Evolutionary conservation across 176 grass and related monocot species (phyloP), one percentile per base, ranked within the genome.

Genomic region (Elymus sibiricus): DNA sequence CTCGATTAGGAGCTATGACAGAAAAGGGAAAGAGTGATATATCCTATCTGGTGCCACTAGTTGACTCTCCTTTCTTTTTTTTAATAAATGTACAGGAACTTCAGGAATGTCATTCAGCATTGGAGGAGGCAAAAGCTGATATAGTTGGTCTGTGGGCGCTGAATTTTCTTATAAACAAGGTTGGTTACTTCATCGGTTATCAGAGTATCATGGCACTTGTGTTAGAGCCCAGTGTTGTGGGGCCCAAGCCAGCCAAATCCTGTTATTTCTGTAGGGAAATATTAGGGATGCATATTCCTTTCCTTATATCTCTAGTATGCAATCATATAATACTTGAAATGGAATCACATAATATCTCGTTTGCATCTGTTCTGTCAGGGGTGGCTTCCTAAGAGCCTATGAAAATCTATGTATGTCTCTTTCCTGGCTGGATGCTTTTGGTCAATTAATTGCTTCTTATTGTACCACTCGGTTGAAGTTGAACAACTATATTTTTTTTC

Each of bases 101-200:
- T 37, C 95, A 98, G 90, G 91, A 98, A 83, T 58, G 90, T 40
- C 70, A 98, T 84, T 95, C 95, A 68, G 85, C 95, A 24, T 74
- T 98, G 87, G 95, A 98, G 88, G 95, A 98, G 86, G 93, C 95
- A 76, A 98, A 98, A 93, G 95, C 95, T 83, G 95, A 98, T 92
- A 98, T 98, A 87, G 95, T 98, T 79, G 95, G 93, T 58, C 93
- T 93, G 35, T 98, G 95, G 95, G 95, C 93, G 24, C 85, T 98
- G 25, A 98, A 98, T 77, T 98, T 93, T 82, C 91, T 98, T 79
- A 89, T 98, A 40, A 86, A 95, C 44, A 86, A 95, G 95, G 95
- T 97, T 5, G 79, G 69, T 85, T 68, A 63, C 40, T 86, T 61
- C 53, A 86, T 64, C 4, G 64, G 42, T 46, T 77, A 77, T 82